Percentiles rank a stretch among this genome's conserved stretches.
phyloP scores from a whole-genome alignment of 805 yeast species.

The Candida broadrunensis region DNA sequence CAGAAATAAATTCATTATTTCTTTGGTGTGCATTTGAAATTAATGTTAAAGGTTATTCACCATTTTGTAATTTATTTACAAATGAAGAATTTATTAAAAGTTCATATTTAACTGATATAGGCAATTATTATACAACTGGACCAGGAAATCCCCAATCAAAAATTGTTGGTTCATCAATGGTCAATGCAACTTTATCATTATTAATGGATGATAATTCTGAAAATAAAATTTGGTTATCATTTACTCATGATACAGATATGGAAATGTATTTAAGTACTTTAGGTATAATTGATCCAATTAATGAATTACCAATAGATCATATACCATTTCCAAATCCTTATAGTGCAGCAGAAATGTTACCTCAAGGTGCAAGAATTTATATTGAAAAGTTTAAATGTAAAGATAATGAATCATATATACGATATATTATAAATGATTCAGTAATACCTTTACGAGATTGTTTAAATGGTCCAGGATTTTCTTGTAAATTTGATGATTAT shows the following conservation, averaged over 20 bases:
- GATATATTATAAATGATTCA: conserved; percentile 37
- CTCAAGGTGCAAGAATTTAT: conserved; percentile 38
- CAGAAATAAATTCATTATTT: conserved; percentile 53
- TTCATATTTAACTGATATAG: conserved; percentile 59
- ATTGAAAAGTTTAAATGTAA: conserved; percentile 33
- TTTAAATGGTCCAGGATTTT: conserved; percentile 38
- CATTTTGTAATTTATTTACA: conserved; percentile 66
- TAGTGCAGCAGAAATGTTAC: conserved; percentile 36
- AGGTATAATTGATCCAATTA: conserved; percentile 47
- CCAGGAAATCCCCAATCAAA: conserved; percentile 58
- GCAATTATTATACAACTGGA: conserved; percentile 59
- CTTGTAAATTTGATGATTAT: conserved; percentile 34
- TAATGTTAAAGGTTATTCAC: conserved; percentile 66
- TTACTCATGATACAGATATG: conserved; percentile 72
- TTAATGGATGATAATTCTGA: conserved; percentile 40
- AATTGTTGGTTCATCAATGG: conserved; percentile 54
- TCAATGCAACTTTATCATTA: conserved; percentile 45
- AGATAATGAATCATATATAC: conserved; percentile 24
- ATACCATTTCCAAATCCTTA: conserved; percentile 49
- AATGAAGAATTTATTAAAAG: conserved; percentile 61
- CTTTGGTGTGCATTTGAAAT: conserved; percentile 72
- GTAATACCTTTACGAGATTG: conserved; percentile 34
- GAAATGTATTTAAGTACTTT: conserved; percentile 60
- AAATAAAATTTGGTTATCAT: conserved; percentile 60
- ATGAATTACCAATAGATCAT: conserved; percentile 42